Conservation (phyloP, 2,329 filamentous ascomycete genomes). For the Diaporthe sp. region DNA sequence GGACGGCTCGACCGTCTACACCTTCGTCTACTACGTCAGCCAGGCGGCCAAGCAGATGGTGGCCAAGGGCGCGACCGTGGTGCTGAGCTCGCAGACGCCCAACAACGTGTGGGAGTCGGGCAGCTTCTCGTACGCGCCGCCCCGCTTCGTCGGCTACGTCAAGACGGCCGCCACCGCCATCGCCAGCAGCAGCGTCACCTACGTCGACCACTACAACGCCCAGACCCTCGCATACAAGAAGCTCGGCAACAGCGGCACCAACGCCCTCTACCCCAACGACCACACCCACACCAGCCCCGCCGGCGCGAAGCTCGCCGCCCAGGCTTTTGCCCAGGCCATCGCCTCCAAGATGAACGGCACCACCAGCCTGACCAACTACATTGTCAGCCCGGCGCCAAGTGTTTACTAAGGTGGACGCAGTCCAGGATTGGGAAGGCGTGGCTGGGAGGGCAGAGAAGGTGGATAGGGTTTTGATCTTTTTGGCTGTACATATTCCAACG, state of each 20-base stretch:
- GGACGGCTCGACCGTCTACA: constrained; percentile 50
- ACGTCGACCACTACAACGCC: constrained; percentile 72
- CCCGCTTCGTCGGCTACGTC: constrained; percentile 70
- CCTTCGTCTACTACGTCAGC: constrained; percentile 49
- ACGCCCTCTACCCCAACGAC: constrained; percentile 67
- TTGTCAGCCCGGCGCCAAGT: constrained; percentile 44
- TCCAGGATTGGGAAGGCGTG: not conserved
- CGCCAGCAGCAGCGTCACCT: constrained; percentile 58
- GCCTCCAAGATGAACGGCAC: constrained; percentile 46
- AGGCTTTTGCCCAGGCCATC: constrained; percentile 70
- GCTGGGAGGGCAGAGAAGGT: not conserved
- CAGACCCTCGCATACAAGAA: constrained; percentile 63
- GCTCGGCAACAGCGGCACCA: constrained; percentile 61
- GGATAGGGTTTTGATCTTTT: constrained; percentile 3
- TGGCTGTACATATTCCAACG: constrained; percentile 17
- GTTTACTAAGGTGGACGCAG: constrained; percentile 43
- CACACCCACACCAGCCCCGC: constrained; percentile 72
- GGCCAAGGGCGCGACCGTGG: constrained; percentile 71
- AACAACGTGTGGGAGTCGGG: constrained; percentile 74
- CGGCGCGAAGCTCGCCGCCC: constrained; percentile 67
- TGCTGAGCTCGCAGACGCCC: constrained; percentile 71
- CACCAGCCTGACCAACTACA: constrained; percentile 46
- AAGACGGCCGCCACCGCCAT: constrained; percentile 56
- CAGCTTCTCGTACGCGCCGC: constrained; percentile 59
- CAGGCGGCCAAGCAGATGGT: constrained; percentile 50